phyloP scores from a whole-genome alignment of 2,329 filamentous ascomycete genomes.

The Tolypocladium ophioglossoides region DNA sequence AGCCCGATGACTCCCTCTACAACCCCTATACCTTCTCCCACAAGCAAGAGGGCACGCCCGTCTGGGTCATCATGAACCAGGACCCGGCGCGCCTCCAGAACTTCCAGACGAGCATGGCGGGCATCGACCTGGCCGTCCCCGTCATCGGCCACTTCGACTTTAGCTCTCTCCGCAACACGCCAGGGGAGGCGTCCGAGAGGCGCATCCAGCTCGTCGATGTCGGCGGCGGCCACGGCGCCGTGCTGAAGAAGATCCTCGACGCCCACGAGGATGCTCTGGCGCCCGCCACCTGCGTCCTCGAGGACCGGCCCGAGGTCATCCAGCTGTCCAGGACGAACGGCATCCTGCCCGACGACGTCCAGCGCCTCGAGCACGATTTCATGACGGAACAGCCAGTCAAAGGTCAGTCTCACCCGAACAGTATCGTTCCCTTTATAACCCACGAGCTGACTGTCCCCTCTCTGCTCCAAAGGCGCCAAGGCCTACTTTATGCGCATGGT shows the following conservation, averaged over 20 bases:
- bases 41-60: constrained; percentile 21
- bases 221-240: constrained; percentile 17
- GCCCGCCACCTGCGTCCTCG: constrained; percentile 13
- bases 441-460: background rate
- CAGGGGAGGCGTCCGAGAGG: constrained; percentile 6
- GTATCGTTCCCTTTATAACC: background rate
- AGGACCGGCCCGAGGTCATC: constrained; percentile 16
- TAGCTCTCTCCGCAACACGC: constrained; percentile 11
- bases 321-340: constrained; percentile 10
- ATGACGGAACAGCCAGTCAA: constrained; percentile 18
- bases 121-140: constrained; percentile 21
- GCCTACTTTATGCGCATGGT: constrained; percentile 25
- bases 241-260: constrained; percentile 18
- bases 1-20: constrained; percentile 16
- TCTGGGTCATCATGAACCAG: constrained; percentile 22
- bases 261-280: constrained; percentile 13
- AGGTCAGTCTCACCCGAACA: constrained; percentile 6
- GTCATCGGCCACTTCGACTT: constrained; percentile 21
- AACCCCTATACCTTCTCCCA: constrained; percentile 20
- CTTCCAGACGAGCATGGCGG: constrained; percentile 21
- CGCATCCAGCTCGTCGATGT: constrained; percentile 19
- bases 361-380: constrained; percentile 17
- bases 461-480: constrained; percentile 14
- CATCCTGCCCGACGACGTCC: constrained; percentile 9
- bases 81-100: constrained; percentile 15